phyloP scores from a whole-genome alignment of 2,329 filamentous ascomycete genomes.

The Ascochyta clinopodiicola region DNA sequence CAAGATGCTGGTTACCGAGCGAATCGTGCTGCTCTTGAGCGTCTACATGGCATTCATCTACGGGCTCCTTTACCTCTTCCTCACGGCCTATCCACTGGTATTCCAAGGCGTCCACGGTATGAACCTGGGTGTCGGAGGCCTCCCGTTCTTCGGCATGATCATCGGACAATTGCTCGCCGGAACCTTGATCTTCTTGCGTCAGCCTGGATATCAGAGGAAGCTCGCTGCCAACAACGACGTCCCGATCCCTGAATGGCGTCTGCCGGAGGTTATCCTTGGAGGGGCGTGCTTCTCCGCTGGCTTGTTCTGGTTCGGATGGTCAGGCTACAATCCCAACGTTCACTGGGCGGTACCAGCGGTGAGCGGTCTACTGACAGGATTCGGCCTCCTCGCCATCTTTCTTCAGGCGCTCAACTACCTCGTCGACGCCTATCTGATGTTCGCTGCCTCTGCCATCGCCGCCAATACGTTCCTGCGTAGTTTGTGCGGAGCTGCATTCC shows the following conservation, averaged over 20 bases:
- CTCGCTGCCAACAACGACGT: slow-evolving; percentile 57
- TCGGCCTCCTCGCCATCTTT: slow-evolving; percentile 65
- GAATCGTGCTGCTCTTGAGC: slow-evolving; percentile 53
- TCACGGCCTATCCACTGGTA: slow-evolving; percentile 83
- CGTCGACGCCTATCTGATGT: slow-evolving; percentile 66
- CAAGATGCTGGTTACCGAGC: slow-evolving; percentile 57
- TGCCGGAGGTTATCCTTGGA: slow-evolving; percentile 62
- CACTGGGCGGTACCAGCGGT: slow-evolving; percentile 52
- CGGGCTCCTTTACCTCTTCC: slow-evolving; percentile 80
- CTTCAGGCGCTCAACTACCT: slow-evolving; percentile 66
- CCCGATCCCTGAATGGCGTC: slow-evolving; percentile 64
- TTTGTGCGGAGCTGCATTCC: slow-evolving; percentile 59
- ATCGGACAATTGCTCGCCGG: slow-evolving; percentile 74
- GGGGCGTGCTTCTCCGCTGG: slow-evolving; percentile 54
- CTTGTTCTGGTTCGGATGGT: slow-evolving; percentile 52
- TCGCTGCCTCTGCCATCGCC: slow-evolving; percentile 62
- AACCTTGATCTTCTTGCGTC: slow-evolving; percentile 65
- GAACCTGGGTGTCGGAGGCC: slow-evolving; percentile 71
- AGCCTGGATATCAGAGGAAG: slow-evolving; percentile 69
- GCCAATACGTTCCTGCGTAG: slow-evolving; percentile 63
- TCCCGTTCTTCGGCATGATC: slow-evolving; percentile 89
- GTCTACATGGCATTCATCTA: slow-evolving; percentile 54
- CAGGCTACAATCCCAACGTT: slow-evolving; percentile 52
- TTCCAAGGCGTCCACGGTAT: slow-evolving; percentile 77
- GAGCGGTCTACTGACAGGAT: slow-evolving; percentile 61